Evolutionary conservation across 768 basidiomycete genomes (phyloP).

Genomic region (Cystofilobasidium capitatum): DNA sequence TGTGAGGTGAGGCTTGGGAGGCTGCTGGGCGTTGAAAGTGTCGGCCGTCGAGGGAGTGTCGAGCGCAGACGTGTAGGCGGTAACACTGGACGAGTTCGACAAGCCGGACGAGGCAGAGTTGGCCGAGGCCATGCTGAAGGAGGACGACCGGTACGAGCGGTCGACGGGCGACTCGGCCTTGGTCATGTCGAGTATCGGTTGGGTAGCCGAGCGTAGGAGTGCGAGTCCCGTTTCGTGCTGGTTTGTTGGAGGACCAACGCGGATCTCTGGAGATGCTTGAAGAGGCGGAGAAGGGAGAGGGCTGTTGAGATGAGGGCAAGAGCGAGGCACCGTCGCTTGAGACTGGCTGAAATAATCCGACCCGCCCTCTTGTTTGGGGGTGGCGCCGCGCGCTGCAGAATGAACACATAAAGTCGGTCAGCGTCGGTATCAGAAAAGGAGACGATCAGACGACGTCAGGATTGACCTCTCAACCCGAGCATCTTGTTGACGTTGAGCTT

Average conservation of each 20-base stretch:
- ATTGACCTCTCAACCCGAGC: not conserved
- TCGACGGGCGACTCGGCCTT: not conserved
- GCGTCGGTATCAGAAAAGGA: not conserved
- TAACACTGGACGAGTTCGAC: not conserved
- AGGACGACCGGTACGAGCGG: not conserved
- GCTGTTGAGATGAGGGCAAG: not conserved
- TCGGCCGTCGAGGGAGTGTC: not conserved
- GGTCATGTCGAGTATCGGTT: not conserved
- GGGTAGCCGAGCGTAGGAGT: not conserved
- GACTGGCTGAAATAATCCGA: not conserved
- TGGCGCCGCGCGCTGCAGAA: not conserved
- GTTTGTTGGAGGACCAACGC: not conserved
- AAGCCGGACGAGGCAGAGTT: not conserved
- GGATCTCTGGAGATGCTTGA: not conserved
- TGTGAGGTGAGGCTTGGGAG: not conserved
- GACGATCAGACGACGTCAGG: not conserved
- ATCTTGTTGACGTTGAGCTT: not conserved
- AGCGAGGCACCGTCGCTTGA: not conserved
- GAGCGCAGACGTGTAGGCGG: not conserved
- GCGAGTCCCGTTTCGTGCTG: not conserved
- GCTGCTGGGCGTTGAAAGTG: not conserved
- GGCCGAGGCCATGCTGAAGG: not conserved
- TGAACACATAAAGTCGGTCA: no score
- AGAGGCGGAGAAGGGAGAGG: not conserved
- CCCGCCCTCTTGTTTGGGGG: not conserved